Base-by-base conservation (phyloP, 257 asterid species). In the Anisodus tanguticus region DNA sequence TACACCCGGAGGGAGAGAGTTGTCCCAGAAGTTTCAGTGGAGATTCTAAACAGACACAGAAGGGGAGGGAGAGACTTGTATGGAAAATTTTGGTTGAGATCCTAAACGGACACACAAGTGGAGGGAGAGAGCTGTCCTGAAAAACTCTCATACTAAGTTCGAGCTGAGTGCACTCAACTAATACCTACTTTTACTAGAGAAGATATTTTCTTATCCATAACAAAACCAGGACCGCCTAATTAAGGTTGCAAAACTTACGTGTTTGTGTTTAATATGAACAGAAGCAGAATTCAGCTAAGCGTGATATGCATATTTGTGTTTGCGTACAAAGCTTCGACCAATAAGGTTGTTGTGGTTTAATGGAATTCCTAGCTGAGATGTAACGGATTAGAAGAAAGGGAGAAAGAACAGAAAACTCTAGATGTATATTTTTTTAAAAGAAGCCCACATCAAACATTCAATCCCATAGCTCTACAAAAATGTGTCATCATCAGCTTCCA, bases 221-320 rank as follows among this genome's bases (percentile, higher is more conserved):
- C 62, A 47, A 17, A 72, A 11, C 12, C 49, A 74, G 47, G 49
- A 5, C 12, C 15, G 2, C 62, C 49, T 6, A 74, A 11, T 0
- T 6, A 74, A 11, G 43, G 80, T 17, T n/a, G 58, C 58, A 49
- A 74, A 74, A 74, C 22, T 8, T 0, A 49, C 0, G 62, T 31
- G 35, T 31, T 1, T 31, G 35, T 31, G 22, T 26, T 49, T 43
- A 22, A 15, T 12, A 49, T 6, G 81, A 22, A 49, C 19, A 13
- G 22, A 66, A 35, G 80, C 41, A 72, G 53, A 72, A 72, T 47
- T 71, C 80, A 47, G 60, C 11, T 11, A 49, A 22, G 81, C 22
- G 10, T 45, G 41, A 47, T 47, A 47, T 47, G 80, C 59, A 51
- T 43, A 43, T 49, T 43, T 74, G 22, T 0, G 22, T 74, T 11